phyloP scores from a whole-genome alignment of 2,329 filamentous ascomycete genomes.

The Fusarium piperis region DNA sequence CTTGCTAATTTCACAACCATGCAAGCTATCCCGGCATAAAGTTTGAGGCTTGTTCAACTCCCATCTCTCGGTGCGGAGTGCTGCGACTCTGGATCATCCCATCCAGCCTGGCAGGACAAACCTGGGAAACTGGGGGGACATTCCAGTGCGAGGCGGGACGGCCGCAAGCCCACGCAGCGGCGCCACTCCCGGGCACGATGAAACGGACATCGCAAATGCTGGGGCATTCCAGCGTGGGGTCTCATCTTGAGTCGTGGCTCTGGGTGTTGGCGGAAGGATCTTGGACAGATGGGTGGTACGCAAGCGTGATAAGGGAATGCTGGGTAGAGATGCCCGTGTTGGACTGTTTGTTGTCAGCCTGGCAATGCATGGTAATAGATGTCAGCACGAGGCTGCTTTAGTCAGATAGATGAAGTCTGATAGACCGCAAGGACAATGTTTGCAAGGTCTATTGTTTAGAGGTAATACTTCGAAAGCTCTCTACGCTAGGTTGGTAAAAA shows the following conservation, averaged over 20 bases:
- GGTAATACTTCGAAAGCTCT: neutral
- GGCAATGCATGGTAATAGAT: neutral
- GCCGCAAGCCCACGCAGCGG: slow-evolving; percentile 14
- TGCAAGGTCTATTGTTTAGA: neutral
- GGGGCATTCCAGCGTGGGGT: slow-evolving; percentile 16
- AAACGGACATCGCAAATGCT: slow-evolving; percentile 18
- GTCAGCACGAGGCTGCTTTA: neutral
- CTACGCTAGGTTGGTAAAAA: neutral
- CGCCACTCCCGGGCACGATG: slow-evolving; percentile 32
- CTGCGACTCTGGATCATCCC: neutral
- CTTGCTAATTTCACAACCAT: neutral
- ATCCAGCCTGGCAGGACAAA: neutral
- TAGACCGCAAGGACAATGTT: neutral
- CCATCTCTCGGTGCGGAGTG: neutral
- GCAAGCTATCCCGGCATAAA: neutral
- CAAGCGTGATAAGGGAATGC: slow-evolving; percentile 5
- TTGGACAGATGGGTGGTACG: neutral
- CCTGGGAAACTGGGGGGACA: neutral
- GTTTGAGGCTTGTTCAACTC: neutral
- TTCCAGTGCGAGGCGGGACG: slow-evolving; percentile 12
- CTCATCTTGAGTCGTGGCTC: neutral
- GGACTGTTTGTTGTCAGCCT: neutral
- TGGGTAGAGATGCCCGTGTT: neutral
- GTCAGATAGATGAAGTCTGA: neutral
- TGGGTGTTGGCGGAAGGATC: neutral